Conservation (phyloP, 1,139 yeast species). For the Wickerhamomyces sp. region DNA sequence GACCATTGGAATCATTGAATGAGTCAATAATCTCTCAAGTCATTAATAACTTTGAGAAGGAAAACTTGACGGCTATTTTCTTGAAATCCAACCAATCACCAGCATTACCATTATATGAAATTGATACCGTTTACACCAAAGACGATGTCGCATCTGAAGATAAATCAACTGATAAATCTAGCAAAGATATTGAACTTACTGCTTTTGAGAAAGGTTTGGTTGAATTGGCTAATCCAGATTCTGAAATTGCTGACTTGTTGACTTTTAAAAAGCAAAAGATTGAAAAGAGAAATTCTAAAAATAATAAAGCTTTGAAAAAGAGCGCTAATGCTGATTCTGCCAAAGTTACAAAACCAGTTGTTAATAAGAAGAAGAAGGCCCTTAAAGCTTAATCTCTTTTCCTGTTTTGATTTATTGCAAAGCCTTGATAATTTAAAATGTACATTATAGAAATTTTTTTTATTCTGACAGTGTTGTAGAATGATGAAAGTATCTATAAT, state of each 20-base stretch:
- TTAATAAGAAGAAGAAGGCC: not conserved
- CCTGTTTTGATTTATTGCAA: no score
- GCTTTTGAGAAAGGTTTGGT: conserved; percentile 72
- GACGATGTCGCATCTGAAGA: conserved; percentile 32
- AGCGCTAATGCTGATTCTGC: conserved; percentile 1
- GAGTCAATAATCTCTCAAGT: conserved; percentile 56
- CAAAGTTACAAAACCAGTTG: conserved; percentile 5
- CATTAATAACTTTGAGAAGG: conserved; percentile 43
- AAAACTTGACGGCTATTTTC: conserved; percentile 55
- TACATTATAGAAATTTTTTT: no score
- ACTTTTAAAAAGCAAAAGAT: conserved; percentile 32
- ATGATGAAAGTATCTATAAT: no score
- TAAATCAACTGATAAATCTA: conserved; percentile 27
- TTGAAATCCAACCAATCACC: conserved; percentile 74
- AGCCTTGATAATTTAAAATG: no score
- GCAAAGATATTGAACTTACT: conserved; percentile 40
- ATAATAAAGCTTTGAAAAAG: conserved; percentile 8
- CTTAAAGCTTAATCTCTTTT: conserved; percentile 1
- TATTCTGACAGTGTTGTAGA: no score
- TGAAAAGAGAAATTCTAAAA: conserved; percentile 22
- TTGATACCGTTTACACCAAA: conserved; percentile 53
- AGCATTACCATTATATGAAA: conserved; percentile 74
- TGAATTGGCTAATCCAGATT: conserved; percentile 67
- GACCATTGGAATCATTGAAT: conserved; percentile 42
- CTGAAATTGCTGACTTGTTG: conserved; percentile 39